Base-by-base conservation (phyloP, 345 rosid species). In the Erodium maritimum region DNA sequence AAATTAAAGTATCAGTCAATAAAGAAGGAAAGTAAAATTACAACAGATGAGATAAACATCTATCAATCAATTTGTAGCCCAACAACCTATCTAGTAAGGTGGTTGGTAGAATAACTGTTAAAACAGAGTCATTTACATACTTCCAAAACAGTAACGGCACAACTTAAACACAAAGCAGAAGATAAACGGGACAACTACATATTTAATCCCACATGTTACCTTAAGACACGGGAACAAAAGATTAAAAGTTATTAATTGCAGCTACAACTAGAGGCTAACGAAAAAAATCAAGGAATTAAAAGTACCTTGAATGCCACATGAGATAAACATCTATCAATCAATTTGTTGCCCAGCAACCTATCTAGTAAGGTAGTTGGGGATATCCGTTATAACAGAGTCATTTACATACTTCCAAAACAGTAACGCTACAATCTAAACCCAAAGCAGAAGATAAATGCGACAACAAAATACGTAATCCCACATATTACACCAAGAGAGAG, bases 281-380 rank as follows among this genome's bases (percentile, higher is more conserved):
- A 42, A 42, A 5, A 51, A 51, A 17, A n/a, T n/a, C 21, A 51
- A 55, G 29, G 29, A 6, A 54, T 1, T 24, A 21, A 59, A 53
- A 17, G 23, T 78, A 86, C 98, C 95, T 91, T 91, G 74, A 88
- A 91, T 51, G 96, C 98, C 11, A 83, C 90, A 72, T 84, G 89
- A 50, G 98, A 91, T n/a, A n/a, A n/a, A n/a, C n/a, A n/a, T 7
- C 3, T 10, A 42, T 14, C 48, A 42, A 42, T 42, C 48, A 10
- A 42, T 10, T 42, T 42, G 14, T 42, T 42, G 48, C 48, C 48
- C 14, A 42, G 12, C 48, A 42, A 42, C 8, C 17, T 42, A 42
- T 42, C 17, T 13, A 42, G 48, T 42, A 42, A 9, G 14, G 48
- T 42, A 10, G 48, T 7, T 42, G 48, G 14, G 23, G 19, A 12